Evolutionary conservation across 139 green algal genomes (phyloP).

Genomic region (Zygnema circumcarinatum): DNA sequence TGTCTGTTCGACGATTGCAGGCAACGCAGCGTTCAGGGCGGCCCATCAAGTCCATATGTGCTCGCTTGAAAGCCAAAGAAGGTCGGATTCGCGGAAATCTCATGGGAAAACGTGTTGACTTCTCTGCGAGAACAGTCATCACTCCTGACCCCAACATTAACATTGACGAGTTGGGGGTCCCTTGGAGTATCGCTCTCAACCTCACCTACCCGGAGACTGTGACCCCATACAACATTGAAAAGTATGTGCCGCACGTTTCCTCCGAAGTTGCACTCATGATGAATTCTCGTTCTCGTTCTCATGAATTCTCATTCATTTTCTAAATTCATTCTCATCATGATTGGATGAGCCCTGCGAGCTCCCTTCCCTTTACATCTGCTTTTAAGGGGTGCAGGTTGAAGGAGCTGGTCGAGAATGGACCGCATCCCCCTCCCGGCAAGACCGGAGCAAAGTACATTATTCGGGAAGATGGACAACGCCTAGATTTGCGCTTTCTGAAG

Average conservation of each 20-base stretch:
- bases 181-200: slow-evolving; percentile 96
- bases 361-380: background rate
- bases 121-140: slow-evolving; percentile 97
- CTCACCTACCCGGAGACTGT: slow-evolving; percentile 97
- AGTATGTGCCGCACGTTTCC: slow-evolving; percentile 18
- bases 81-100: slow-evolving; percentile 97
- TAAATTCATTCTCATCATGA: too few relatives aligned
- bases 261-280: slow-evolving; percentile 19
- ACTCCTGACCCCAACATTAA: slow-evolving; percentile 96
- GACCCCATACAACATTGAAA: slow-evolving; percentile 69
- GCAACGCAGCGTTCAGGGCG: slow-evolving; percentile 66
- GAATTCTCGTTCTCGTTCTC: background rate
- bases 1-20: too few relatives aligned
- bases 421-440: slow-evolving; percentile 90
- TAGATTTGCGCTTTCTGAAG: slow-evolving; percentile 88
- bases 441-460: slow-evolving; percentile 97
- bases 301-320: too few relatives aligned
- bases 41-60: slow-evolving; percentile 95
- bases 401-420: slow-evolving; percentile 93
- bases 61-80: slow-evolving; percentile 83
- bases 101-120: slow-evolving; percentile 99
- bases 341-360: background rate
- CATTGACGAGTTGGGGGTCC: slow-evolving; percentile 97
- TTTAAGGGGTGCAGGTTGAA: slow-evolving; percentile 69
- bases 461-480: slow-evolving; percentile 88